A percentile compares a stretch with the other conserved stretches of the same genome.
These are phyloP conservation scores for Paecilomyces dactylethromorphus DNA, from an alignment of 2,329 filamentous ascomycete species.

Conservation along the genomic window DNA sequence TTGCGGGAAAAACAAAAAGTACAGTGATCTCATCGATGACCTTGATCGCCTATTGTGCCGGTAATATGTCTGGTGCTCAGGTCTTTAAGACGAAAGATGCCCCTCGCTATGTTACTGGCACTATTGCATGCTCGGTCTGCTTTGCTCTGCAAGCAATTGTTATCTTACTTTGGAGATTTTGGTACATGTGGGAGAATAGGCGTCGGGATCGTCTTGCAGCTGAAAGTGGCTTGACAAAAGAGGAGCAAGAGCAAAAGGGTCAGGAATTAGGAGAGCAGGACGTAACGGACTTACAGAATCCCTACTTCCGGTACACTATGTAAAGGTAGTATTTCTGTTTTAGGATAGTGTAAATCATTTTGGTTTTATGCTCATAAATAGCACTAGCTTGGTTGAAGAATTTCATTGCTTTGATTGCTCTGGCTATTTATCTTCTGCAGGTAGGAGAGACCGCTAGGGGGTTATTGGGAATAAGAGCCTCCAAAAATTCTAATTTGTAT, in stretches of 20 bases:
- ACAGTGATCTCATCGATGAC: constrained; percentile 41
- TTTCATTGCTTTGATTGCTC: too few relatives aligned
- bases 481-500: too few relatives aligned
- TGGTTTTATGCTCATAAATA: not conserved
- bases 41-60: constrained; percentile 42
- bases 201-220: constrained; percentile 19
- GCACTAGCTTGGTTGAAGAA: not conserved
- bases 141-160: constrained; percentile 33
- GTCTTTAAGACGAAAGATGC: constrained; percentile 41
- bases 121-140: constrained; percentile 29
- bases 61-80: constrained; percentile 43
- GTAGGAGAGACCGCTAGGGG: too few relatives aligned
- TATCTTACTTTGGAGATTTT: constrained; percentile 33
- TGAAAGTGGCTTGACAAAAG: constrained; percentile 26
- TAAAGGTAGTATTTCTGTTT: not conserved
- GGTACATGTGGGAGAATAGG: constrained; percentile 38
- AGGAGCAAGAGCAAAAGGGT: constrained; percentile 25
- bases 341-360: not conserved
- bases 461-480: too few relatives aligned
- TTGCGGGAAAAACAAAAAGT: constrained; percentile 42
- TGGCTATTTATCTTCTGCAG: too few relatives aligned
- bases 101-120: constrained; percentile 41
- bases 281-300: constrained; percentile 32
- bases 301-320: constrained; percentile 21
- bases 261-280: constrained; percentile 31